Base-by-base conservation (phyloP, 495 filamentous ascomycete genomes). In the Usnea hakonensis region DNA sequence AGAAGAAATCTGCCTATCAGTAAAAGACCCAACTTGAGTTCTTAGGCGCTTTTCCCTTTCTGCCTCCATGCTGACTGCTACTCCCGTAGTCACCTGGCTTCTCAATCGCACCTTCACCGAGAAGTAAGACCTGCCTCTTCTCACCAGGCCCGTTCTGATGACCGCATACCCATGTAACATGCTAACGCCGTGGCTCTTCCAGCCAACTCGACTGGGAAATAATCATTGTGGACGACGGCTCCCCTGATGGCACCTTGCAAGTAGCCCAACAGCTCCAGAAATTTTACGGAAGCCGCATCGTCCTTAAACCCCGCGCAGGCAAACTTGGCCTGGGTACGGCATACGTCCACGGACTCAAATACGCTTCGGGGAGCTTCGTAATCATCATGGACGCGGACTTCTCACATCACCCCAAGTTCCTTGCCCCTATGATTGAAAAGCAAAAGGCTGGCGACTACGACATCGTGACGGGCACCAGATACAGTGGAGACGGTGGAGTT, bases 381-480 rank as follows among this genome's bases (percentile, higher is more conserved):
- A 90, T 98, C 79, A 98, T 98, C 81, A 97, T 98, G 94, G 94
- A 98, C 79, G 94, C 94, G 75, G 94, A 98, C 76, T 98, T 98
- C 84, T 89, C 85, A 71, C 95, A 98, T 79, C 94, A 98, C 77
- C 91, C 91, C 70, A 95, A 95, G 78, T 97, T 95, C 81, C 90
- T 97, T 71, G 84, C 89, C 60, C 78, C 87, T 69, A 95, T 96
- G 90, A 90, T 96, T 64, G 76, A 77, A 58, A 83, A 82, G 68
- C 90, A 93, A 75, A 79, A 79, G 74, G 76, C 77, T 64, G 75
- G 68, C 21, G 83, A 89, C 74, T 94, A 89, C 76, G 94, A 98
- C 70, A 98, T 98, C 70, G 94, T 98, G 13, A 96, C 91, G 28
- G 94, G 93, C 43, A 98, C 94, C 60, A 82, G 94, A 55, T 98